Base-by-base conservation (phyloP, 768 basidiomycete species). In the Tulasnella sp. region DNA sequence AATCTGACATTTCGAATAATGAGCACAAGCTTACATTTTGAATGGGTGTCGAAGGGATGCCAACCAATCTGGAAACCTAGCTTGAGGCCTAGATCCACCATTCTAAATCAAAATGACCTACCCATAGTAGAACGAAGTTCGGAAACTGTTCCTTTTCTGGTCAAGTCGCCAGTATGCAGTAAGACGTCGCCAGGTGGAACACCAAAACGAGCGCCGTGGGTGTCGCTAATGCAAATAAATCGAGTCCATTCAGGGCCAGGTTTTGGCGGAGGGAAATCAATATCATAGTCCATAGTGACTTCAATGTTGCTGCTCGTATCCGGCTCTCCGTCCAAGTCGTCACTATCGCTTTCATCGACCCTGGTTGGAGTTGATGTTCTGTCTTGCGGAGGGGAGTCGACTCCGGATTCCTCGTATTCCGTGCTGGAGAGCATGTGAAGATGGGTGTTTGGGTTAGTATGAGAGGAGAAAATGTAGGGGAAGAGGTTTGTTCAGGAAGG, bases 121-220 rank as follows among this genome's bases (percentile, higher is more conserved):
- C 71, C 71, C 19, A 49, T 38, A 4, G 67, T 77, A 17, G 34
- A 31, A 0, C 22, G 15, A 37, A 78, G 42, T 8, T 71, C 76
- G n/a, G 68, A 25, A 31, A 49, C 12, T 22, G 15, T 64, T 15
- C 77, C 72, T 8, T 31, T 22, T 34, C 54, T 7, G 22, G 79
- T 80, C 76, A 80, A 71, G 76, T 80, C 79, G 15, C 79, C 79
- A 58, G 79, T 54, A 52, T 80, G 79, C 4, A 80, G 52, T 11
- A 79, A 75, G 54, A 79, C 70, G 70, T 80, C 79, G 9, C 79
- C 79, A 36, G 64, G 71, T 6, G 79, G 79, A 34, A 80, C 78
- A 8, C 37, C 39, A 45, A 80, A 79, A 34, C 76, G 78, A 29
- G 75, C 69, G n/a, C 74, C 58, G 52, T 80, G 79, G 19, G 79